phyloP scores from a whole-genome alignment of 352 stramenopile species.

The Globisporangium recalcitrans region DNA sequence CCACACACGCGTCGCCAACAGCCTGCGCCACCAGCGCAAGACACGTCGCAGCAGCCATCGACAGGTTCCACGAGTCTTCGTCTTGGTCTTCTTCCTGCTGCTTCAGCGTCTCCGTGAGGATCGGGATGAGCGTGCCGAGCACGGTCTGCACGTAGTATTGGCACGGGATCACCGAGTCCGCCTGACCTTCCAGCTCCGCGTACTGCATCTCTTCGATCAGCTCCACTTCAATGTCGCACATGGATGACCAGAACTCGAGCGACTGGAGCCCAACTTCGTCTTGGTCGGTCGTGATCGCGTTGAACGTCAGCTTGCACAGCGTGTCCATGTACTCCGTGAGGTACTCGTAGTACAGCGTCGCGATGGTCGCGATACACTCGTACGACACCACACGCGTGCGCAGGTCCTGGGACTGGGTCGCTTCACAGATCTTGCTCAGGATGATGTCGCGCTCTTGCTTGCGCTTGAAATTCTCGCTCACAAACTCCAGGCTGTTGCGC shows the following conservation, averaged over 20 bases:
- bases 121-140: conserved; percentile 83
- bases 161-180: conserved; percentile 60
- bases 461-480: conserved; percentile 94
- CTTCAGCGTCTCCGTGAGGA: conserved; percentile 91
- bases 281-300: conserved; percentile 91
- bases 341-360: conserved; percentile 96
- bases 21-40: conserved; percentile 91
- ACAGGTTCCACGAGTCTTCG: conserved; percentile 93
- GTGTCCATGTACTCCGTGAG: conserved; percentile 94
- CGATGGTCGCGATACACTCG: conserved; percentile 94
- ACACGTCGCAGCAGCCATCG: conserved; percentile 92
- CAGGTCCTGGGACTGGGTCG: conserved; percentile 88
- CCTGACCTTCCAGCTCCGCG: conserved; percentile 46
- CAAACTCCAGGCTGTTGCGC: conserved; percentile 94
- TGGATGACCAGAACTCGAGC: conserved; percentile 98
- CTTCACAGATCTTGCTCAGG: conserved; percentile 94
- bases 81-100: conserved; percentile 94
- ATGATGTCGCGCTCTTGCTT: conserved; percentile 94
- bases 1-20: conserved; percentile 90
- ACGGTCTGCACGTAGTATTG: conserved; percentile 88
- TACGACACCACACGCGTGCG: conserved; percentile 90
- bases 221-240: conserved; percentile 95
- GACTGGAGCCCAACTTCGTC: conserved; percentile 91
- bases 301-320: conserved; percentile 94
- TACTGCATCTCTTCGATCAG: conserved; percentile 91